phyloP scores from a whole-genome alignment of 2,329 filamentous ascomycete genomes.

The Ophiostoma populinum region DNA sequence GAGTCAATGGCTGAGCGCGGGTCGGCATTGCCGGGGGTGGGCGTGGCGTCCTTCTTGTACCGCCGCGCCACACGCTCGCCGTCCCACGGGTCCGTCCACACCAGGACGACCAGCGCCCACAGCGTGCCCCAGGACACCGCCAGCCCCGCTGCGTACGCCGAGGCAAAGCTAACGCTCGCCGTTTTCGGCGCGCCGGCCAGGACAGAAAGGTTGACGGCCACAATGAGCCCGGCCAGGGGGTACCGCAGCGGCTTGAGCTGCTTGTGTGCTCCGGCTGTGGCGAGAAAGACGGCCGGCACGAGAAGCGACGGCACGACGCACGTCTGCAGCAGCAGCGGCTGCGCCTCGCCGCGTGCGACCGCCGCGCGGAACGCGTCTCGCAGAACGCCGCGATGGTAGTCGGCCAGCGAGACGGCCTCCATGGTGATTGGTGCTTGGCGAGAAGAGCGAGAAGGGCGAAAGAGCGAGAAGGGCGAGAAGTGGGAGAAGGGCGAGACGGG shows the following conservation, averaged over 20 bases:
- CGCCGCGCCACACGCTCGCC: constrained; percentile 28
- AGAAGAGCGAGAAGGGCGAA: too few species aligned
- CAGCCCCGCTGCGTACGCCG: constrained; percentile 33
- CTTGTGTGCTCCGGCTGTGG: constrained; percentile 22
- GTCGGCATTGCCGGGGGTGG: too few species aligned
- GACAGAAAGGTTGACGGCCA: constrained; percentile 26
- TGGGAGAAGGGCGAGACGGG: too few species aligned
- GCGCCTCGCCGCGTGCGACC: constrained; percentile 5
- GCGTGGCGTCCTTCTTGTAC: too few species aligned
- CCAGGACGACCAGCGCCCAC: constrained; percentile 28
- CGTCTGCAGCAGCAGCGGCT: constrained; percentile 35
- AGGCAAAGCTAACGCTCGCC: constrained; percentile 33
- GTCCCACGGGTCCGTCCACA: constrained; percentile 37
- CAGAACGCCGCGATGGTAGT: constrained; percentile 9
- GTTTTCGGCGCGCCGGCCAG: constrained; percentile 11
- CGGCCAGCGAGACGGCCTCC: constrained; percentile 7
- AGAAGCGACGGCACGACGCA: constrained; percentile 28
- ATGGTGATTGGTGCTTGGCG: neutral
- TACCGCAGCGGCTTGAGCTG: constrained; percentile 28
- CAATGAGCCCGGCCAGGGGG: constrained; percentile 27
- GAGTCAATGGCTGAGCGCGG: neutral
- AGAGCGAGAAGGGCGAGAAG: too few species aligned
- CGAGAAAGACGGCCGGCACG: constrained; percentile 35
- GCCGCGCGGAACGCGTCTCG: constrained; percentile 7
- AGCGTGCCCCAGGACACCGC: constrained; percentile 32